Evolutionary conservation across 2,329 filamentous ascomycete genomes (phyloP).

Genomic region (Myriangium duriaei): DNA sequence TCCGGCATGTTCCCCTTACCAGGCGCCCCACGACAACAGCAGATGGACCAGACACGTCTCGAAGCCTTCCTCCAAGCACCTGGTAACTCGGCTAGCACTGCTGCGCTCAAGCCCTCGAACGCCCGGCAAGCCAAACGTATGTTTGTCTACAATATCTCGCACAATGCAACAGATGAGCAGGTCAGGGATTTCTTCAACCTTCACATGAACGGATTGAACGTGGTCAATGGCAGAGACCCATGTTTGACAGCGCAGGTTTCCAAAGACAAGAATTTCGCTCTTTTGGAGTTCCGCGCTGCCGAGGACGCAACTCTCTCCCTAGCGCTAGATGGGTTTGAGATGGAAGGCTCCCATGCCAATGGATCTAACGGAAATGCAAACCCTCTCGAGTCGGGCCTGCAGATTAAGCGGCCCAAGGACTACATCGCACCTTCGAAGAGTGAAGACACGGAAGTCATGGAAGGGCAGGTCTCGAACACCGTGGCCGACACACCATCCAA

Average conservation of each 20-base stretch:
- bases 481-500: slow-evolving; percentile 93
- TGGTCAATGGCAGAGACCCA: slow-evolving; percentile 70
- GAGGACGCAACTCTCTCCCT: slow-evolving; percentile 84
- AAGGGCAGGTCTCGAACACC: slow-evolving; percentile 62
- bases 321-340: slow-evolving; percentile 77
- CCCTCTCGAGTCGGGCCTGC: slow-evolving; percentile 46
- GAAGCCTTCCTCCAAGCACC: slow-evolving; percentile 94
- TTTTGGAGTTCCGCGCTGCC: slow-evolving; percentile 80
- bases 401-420: slow-evolving; percentile 82
- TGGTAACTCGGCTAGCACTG: slow-evolving; percentile 53
- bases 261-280: slow-evolving; percentile 64
- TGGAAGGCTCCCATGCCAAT: slow-evolving; percentile 58
- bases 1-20: slow-evolving; percentile 98
- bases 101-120: slow-evolving; percentile 82
- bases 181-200: slow-evolving; percentile 85
- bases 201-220: slow-evolving; percentile 91
- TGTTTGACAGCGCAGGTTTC: slow-evolving; percentile 76
- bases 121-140: slow-evolving; percentile 90
- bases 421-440: slow-evolving; percentile 81
- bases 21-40: slow-evolving; percentile 84
- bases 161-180: slow-evolving; percentile 59
- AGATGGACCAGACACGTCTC: slow-evolving; percentile 86
- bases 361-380: slow-evolving; percentile 40
- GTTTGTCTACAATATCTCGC: slow-evolving; percentile 71
- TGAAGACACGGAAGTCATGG: slow-evolving; percentile 61